phyloP scores from a whole-genome alignment of 768 basidiomycete species.

The Tremella mesenterica region DNA sequence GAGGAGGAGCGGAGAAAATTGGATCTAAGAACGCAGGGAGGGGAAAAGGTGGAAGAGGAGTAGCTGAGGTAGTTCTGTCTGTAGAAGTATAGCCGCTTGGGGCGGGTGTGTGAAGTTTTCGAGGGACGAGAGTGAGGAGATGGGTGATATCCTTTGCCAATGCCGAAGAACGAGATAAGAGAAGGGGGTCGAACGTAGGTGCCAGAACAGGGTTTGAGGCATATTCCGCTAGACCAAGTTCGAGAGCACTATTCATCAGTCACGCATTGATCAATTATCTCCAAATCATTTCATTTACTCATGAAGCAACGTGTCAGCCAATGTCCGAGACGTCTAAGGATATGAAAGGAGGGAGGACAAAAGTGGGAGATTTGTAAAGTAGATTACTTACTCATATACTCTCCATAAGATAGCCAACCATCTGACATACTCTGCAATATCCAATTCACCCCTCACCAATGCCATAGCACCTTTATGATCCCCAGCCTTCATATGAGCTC shows the following conservation, averaged over 20 bases:
- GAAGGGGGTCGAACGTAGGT: constrained; percentile 61
- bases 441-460: constrained; percentile 55
- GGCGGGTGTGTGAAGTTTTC: constrained; percentile 49
- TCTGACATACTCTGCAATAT: constrained; percentile 58
- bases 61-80: background rate
- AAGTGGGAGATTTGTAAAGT: constrained; percentile 1
- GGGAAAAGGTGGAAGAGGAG: constrained; percentile 34
- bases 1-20: constrained; percentile 50
- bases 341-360: background rate
- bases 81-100: background rate
- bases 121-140: constrained; percentile 52
- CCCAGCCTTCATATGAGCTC: constrained; percentile 55
- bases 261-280: background rate
- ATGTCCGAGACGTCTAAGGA: background rate
- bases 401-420: constrained; percentile 72
- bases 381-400: constrained; percentile 58
- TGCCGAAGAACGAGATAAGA: constrained; percentile 56
- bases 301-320: background rate
- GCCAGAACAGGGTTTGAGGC: constrained; percentile 57
- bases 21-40: constrained; percentile 48
- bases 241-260: constrained; percentile 41
- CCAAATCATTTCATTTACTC: background rate
- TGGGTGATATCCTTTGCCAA: constrained; percentile 62
- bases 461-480: constrained; percentile 54
- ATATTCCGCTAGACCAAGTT: constrained; percentile 47